Evolutionary conservation across 768 basidiomycete species (phyloP).

Genomic region (Crassisporium funariophilum): DNA sequence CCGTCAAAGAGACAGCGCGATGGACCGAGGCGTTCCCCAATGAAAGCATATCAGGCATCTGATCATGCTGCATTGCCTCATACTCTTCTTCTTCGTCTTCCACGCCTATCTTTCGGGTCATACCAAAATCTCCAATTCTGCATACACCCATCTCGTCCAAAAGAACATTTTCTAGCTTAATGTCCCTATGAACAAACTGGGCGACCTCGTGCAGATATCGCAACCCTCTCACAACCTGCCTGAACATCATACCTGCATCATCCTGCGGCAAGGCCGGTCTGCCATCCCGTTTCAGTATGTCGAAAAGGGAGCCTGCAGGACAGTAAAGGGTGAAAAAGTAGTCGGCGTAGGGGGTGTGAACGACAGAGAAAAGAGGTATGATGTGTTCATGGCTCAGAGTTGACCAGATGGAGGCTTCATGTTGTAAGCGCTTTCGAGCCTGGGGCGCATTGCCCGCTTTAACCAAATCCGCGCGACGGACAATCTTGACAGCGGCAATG

Average conservation of each 20-base stretch:
- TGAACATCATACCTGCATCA: constrained; percentile 83
- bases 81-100: constrained; percentile 42
- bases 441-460: constrained; percentile 51
- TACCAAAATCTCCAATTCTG: constrained; percentile 84
- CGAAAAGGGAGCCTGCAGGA: constrained; percentile 82
- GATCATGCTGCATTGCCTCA: constrained; percentile 22
- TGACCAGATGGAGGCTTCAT: constrained; percentile 74
- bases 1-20: constrained; percentile 42
- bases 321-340: constrained; percentile 85
- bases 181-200: constrained; percentile 84
- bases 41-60: constrained; percentile 22
- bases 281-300: constrained; percentile 76
- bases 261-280: constrained; percentile 70
- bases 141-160: constrained; percentile 89
- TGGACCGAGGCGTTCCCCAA: constrained; percentile 30
- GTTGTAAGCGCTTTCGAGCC: constrained; percentile 59
- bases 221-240: constrained; percentile 82
- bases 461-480: constrained; percentile 58
- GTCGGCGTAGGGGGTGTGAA: constrained; percentile 62
- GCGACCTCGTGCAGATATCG: constrained; percentile 81
- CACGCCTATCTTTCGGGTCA: constrained; percentile 64
- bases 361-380: constrained; percentile 74
- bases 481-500: constrained; percentile 82
- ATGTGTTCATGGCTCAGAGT: constrained; percentile 83
- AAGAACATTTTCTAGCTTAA: constrained; percentile 97